Conservation (phyloP, 495 filamentous ascomycete genomes). For the Saxophila tyrrhenica region DNA sequence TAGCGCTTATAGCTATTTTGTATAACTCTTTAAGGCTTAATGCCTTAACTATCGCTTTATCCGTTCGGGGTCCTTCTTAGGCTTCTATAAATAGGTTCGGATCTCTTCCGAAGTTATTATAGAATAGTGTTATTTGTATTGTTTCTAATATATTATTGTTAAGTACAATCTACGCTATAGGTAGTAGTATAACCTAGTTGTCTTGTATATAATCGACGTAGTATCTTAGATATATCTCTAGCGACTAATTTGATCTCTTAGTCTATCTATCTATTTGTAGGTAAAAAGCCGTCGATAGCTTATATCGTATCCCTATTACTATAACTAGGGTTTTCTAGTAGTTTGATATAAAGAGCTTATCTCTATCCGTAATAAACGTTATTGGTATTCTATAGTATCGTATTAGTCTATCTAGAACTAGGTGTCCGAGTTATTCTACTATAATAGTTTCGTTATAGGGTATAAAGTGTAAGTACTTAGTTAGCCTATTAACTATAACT, state of each 20-base stretch:
- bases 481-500: slow-evolving; percentile 12
- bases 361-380: slow-evolving; percentile 1
- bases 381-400: slow-evolving; percentile 2
- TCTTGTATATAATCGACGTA: slow-evolving; percentile 20
- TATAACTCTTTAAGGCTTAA: not conserved
- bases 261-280: slow-evolving; percentile 20
- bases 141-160: not conserved
- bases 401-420: slow-evolving; percentile 3
- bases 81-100: slow-evolving; percentile 10
- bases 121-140: slow-evolving; percentile 3
- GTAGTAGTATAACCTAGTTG: slow-evolving; percentile 16
- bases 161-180: slow-evolving; percentile 15
- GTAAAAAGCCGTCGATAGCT: slow-evolving; percentile 13
- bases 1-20: slow-evolving; percentile 5
- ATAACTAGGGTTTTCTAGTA: slow-evolving; percentile 5
- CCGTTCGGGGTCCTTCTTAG: slow-evolving; percentile 1
- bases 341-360: slow-evolving; percentile 3
- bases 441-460: slow-evolving; percentile 8
- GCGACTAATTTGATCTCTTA: slow-evolving; percentile 8
- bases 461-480: slow-evolving; percentile 9
- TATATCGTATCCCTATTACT: slow-evolving; percentile 2
- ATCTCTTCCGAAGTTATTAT: slow-evolving; percentile 8
- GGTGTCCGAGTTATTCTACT: slow-evolving; percentile 1
- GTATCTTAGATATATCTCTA: slow-evolving; percentile 18
- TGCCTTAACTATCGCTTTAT: slow-evolving; percentile 10